A percentile compares a stretch with the other conserved stretches of the same genome.
Conservation (phyloP, 2,329 filamentous ascomycete species). For the Trichoderma afroharzianum region DNA sequence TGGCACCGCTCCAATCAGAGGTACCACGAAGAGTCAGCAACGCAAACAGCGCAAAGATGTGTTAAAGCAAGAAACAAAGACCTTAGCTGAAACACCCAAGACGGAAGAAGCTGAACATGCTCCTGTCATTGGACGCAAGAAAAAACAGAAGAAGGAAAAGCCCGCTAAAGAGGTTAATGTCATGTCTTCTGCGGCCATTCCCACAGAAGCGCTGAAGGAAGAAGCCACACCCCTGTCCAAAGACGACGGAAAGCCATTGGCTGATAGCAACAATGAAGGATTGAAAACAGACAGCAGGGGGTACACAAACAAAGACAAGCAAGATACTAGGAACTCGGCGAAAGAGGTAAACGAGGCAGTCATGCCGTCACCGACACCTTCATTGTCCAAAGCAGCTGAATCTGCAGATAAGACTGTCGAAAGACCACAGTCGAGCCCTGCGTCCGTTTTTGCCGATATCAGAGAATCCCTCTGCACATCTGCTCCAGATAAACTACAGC, state of each 20-base stretch:
- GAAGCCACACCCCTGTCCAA: conserved; percentile 10
- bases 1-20: conserved; percentile 64
- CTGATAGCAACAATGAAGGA: too few species aligned
- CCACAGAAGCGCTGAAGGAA: conserved; percentile 18
- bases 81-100: conserved; percentile 49
- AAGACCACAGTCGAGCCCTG: conserved; percentile 31
- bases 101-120: conserved; percentile 58
- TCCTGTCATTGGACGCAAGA: conserved; percentile 75
- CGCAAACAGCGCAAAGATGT: conserved; percentile 72
- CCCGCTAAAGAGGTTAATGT: conserved; percentile 25
- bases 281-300: not conserved
- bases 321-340: not conserved
- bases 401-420: conserved; percentile 26
- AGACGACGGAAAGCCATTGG: not conserved
- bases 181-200: conserved; percentile 16
- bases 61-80: conserved; percentile 58
- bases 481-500: conserved; percentile 33
- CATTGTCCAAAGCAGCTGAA: conserved; percentile 14
- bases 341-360: conserved; percentile 14
- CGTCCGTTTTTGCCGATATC: conserved; percentile 36
- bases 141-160: conserved; percentile 79
- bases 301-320: not conserved
- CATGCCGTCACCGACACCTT: conserved; percentile 20
- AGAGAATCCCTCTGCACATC: conserved; percentile 32
- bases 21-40: conserved; percentile 73